Evolutionary conservation across 2,329 filamentous ascomycete species (phyloP).

Genomic region (Cladophialophora carrionii): DNA sequence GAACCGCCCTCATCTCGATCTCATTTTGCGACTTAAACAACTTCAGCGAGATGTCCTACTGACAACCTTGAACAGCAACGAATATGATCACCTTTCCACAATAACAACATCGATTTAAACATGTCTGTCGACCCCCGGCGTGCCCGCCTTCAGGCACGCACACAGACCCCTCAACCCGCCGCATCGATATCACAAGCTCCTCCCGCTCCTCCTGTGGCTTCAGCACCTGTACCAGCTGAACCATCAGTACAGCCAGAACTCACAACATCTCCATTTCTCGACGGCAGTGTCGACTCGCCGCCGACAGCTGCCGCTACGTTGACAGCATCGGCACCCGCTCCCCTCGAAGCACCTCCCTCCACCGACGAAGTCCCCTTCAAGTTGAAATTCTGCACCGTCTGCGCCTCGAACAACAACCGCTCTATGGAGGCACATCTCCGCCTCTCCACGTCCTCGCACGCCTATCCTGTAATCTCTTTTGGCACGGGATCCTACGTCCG

Average conservation of each 20-base stretch:
- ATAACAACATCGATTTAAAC: slow-evolving; percentile 20
- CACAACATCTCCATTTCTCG: slow-evolving; percentile 18
- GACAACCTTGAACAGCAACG: background rate
- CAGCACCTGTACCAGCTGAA: slow-evolving; percentile 24
- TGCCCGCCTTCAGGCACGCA: slow-evolving; percentile 51
- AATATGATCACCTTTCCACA: slow-evolving; percentile 13
- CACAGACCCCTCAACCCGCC: slow-evolving; percentile 45
- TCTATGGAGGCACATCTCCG: slow-evolving; percentile 99
- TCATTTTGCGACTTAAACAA: background rate
- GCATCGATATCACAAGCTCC: slow-evolving; percentile 17
- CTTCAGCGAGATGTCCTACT: background rate
- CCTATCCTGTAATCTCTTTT: slow-evolving; percentile 97
- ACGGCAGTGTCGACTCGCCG: slow-evolving; percentile 31
- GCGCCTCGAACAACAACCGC: slow-evolving; percentile 97
- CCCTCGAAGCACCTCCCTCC: slow-evolving; percentile 27
- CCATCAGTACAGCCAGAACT: slow-evolving; percentile 6
- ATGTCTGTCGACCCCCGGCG: slow-evolving; percentile 58
- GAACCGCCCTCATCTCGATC: slow-evolving; percentile 18
- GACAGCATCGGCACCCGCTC: slow-evolving; percentile 26
- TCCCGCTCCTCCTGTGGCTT: slow-evolving; percentile 14
- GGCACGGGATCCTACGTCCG: slow-evolving; percentile 94
- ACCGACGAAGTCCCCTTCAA: slow-evolving; percentile 64
- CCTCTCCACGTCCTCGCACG: slow-evolving; percentile 77
- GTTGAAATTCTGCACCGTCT: slow-evolving; percentile 97
- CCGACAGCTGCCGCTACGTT: slow-evolving; percentile 19